Evolutionary conservation across 164 flowering plant species (phyloP).

Genomic region (Chimonanthus salicifolius): DNA sequence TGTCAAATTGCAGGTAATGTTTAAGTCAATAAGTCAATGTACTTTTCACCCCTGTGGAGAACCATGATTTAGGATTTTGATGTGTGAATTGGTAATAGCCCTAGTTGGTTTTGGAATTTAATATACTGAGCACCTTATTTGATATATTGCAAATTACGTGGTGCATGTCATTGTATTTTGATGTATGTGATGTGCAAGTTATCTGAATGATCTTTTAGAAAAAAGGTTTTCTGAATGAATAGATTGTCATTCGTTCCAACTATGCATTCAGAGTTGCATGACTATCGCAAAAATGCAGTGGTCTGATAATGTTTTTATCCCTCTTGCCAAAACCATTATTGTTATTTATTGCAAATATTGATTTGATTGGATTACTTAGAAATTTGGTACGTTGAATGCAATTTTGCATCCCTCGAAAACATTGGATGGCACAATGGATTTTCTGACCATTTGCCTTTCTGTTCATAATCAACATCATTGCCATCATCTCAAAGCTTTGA

Average conservation of each 20-base stretch:
- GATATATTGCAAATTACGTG: background rate
- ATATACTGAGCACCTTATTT: background rate
- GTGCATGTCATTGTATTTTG: background rate
- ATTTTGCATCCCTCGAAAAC: too few species aligned
- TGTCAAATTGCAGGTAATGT: conserved; percentile 83
- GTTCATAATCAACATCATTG: too few species aligned
- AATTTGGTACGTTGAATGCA: too few species aligned
- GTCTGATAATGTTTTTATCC: background rate
- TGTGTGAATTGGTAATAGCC: background rate
- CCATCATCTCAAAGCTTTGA: too few species aligned
- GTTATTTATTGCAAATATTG: too few species aligned
- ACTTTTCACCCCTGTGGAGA: background rate
- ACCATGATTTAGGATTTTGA: too few species aligned
- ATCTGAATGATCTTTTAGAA: background rate
- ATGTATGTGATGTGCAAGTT: background rate
- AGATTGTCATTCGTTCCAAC: too few species aligned
- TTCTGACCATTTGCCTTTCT: too few species aligned
- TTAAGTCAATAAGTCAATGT: background rate
- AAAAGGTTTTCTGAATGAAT: background rate
- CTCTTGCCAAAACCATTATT: too few species aligned
- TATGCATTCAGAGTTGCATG: background rate
- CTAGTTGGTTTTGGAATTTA: background rate
- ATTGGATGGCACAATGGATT: too few species aligned
- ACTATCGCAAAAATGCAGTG: background rate
- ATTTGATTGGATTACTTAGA: too few species aligned